A percentile compares a stretch with the other conserved stretches of the same genome.
These are phyloP conservation scores for Picea abies DNA, from an alignment of 83 land plant species.

Conservation along the genomic window DNA sequence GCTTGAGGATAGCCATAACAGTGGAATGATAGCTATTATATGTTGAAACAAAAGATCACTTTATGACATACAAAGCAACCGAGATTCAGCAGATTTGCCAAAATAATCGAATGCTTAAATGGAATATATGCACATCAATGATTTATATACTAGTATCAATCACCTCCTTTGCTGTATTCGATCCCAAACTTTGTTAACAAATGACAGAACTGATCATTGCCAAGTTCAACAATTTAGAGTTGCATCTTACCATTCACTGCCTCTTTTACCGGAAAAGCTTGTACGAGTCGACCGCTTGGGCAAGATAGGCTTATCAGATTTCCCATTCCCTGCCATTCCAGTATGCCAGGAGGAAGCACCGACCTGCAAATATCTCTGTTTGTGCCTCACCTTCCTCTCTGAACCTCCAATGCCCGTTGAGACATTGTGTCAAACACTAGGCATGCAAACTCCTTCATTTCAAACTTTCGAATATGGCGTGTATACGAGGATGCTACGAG, in stretches of 20 bases:
- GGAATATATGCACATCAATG: not conserved
- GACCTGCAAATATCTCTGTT: not conserved
- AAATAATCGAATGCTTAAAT: not conserved
- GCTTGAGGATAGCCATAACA: not conserved
- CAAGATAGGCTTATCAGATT: slow-evolving; percentile 1
- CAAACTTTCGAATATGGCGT: not conserved
- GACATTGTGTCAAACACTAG: slow-evolving; percentile 2
- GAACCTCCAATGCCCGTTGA: not conserved
- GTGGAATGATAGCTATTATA: not conserved
- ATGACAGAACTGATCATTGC: not conserved
- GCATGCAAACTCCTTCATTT: not conserved
- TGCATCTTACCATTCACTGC: slow-evolving; percentile 9
- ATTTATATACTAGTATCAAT: not conserved
- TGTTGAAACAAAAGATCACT: not conserved
- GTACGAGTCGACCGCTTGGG: slow-evolving; percentile 6
- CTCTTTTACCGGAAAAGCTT: slow-evolving; percentile 12
- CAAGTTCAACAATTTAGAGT: not conserved
- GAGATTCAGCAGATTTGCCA: not conserved
- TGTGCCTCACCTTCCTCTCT: not conserved
- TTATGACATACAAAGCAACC: not conserved
- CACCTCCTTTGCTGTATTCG: not conserved
- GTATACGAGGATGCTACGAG: not conserved
- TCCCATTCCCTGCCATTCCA: slow-evolving; percentile 10
- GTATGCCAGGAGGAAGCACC: not conserved
- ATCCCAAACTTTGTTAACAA: not conserved